Conservation (phyloP, 176 grass and related monocot species). For the Avena eriantha region DNA sequence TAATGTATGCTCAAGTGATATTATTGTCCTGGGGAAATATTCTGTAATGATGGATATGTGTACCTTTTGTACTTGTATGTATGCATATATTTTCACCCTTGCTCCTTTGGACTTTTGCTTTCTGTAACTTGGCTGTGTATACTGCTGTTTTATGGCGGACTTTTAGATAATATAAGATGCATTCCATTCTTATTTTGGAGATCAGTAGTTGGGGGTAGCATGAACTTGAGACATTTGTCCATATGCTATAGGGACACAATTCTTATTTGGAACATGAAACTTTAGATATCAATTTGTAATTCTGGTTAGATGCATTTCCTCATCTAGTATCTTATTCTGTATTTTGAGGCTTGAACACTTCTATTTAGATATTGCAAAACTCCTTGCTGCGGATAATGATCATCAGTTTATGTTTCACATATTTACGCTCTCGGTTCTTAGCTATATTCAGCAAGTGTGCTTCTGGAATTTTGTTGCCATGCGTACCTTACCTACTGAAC, state of each 20-base stretch:
- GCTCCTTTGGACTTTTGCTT: neutral
- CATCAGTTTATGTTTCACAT: neutral
- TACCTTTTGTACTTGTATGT: neutral
- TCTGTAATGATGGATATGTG: slow-evolving; percentile 10
- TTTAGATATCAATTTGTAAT: slow-evolving; percentile 17
- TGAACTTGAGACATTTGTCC: neutral
- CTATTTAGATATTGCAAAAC: neutral
- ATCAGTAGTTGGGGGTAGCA: neutral
- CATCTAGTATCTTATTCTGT: neutral
- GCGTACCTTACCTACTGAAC: neutral
- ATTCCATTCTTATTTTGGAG: slow-evolving; percentile 22
- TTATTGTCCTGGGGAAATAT: slow-evolving; percentile 26
- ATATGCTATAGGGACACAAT: neutral
- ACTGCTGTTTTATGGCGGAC: neutral
- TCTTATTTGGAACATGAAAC: neutral
- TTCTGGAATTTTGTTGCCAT: slow-evolving; percentile 13
- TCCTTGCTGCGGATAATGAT: neutral
- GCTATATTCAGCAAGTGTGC: slow-evolving; percentile 14
- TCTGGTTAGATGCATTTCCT: slow-evolving; percentile 6
- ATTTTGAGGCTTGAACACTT: neutral
- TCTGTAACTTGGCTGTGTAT: neutral
- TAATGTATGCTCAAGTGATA: neutral
- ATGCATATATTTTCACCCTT: slow-evolving; percentile 12
- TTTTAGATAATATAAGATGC: slow-evolving; percentile 5
- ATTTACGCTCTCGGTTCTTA: slow-evolving; percentile 16